Evolutionary conservation across 2,329 filamentous ascomycete genomes (phyloP).

Genomic region (Diaporthe sp.): DNA sequence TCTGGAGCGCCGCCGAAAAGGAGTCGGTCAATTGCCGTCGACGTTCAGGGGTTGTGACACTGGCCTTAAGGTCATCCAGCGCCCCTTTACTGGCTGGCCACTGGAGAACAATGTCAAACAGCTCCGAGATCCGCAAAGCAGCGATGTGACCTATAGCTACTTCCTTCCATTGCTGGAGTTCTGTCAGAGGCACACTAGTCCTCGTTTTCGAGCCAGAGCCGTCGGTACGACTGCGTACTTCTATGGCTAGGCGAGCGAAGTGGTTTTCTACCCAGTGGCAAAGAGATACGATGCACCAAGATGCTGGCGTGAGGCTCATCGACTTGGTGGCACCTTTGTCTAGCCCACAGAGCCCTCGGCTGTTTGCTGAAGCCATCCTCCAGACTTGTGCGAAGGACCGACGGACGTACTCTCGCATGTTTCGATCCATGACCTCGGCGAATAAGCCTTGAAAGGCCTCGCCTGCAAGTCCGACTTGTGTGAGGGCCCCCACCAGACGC

Average conservation of each 20-base stretch:
- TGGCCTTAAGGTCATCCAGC: slow-evolving; percentile 78
- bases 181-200: slow-evolving; percentile 57
- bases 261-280: slow-evolving; percentile 75
- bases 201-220: slow-evolving; percentile 45
- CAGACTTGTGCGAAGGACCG: slow-evolving; percentile 73
- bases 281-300: slow-evolving; percentile 68
- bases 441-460: slow-evolving; percentile 77
- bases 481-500: slow-evolving; percentile 67
- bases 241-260: slow-evolving; percentile 72
- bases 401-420: slow-evolving; percentile 72
- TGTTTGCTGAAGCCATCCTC: slow-evolving; percentile 46
- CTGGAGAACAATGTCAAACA: slow-evolving; percentile 82
- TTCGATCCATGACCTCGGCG: slow-evolving; percentile 75
- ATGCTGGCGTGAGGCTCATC: slow-evolving; percentile 50
- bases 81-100: slow-evolving; percentile 80
- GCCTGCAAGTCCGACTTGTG: slow-evolving; percentile 74
- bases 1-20: slow-evolving; percentile 74
- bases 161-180: slow-evolving; percentile 77
- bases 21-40: slow-evolving; percentile 76
- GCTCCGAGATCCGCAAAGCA: slow-evolving; percentile 73
- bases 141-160: slow-evolving; percentile 77
- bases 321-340: slow-evolving; percentile 35
- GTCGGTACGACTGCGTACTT: slow-evolving; percentile 64
- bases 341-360: slow-evolving; percentile 24
- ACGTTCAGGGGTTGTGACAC: slow-evolving; percentile 74